Percentiles rank a stretch among this genome's conserved stretches.
Evolutionary conservation across 2,329 filamentous ascomycete species (phyloP).

Genomic region (Penicillium sp.): DNA sequence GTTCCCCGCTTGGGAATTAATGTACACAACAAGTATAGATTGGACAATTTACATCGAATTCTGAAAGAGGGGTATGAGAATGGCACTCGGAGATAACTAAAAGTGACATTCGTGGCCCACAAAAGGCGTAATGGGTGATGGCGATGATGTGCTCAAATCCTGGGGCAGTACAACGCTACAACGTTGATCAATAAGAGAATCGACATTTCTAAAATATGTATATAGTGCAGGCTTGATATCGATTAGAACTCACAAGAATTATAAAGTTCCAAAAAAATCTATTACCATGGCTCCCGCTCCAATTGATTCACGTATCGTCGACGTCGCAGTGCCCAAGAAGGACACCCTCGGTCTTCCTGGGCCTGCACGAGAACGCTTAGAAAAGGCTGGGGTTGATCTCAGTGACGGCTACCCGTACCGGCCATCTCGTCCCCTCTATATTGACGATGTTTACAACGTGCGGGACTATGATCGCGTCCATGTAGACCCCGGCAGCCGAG

Average conservation of each 20-base stretch:
- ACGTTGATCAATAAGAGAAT: neutral
- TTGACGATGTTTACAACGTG: slow-evolving; percentile 68
- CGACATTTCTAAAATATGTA: neutral
- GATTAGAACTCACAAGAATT: neutral
- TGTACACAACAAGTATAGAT: neutral
- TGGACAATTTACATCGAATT: neutral
- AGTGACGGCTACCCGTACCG: slow-evolving; percentile 70
- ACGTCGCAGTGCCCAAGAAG: slow-evolving; percentile 62
- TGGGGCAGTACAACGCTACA: neutral
- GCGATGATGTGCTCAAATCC: slow-evolving; percentile 33
- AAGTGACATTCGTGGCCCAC: slow-evolving; percentile 1
- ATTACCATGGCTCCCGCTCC: slow-evolving; percentile 54
- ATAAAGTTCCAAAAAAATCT: neutral
- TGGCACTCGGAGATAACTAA: neutral
- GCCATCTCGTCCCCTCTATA: slow-evolving; percentile 63
- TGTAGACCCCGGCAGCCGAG: slow-evolving; percentile 61
- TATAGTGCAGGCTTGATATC: neutral
- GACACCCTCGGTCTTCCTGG: slow-evolving; percentile 63
- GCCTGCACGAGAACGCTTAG: slow-evolving; percentile 56
- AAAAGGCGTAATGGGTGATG: slow-evolving; percentile 29
- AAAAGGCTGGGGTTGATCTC: slow-evolving; percentile 68
- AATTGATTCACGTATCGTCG: slow-evolving; percentile 61
- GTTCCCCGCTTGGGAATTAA: slow-evolving; percentile 1
- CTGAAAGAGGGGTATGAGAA: slow-evolving; percentile 10
- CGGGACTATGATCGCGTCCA: slow-evolving; percentile 56